phyloP scores from a whole-genome alignment of 192 early-diverging fungal genomes.

The Paraglomus occultum region DNA sequence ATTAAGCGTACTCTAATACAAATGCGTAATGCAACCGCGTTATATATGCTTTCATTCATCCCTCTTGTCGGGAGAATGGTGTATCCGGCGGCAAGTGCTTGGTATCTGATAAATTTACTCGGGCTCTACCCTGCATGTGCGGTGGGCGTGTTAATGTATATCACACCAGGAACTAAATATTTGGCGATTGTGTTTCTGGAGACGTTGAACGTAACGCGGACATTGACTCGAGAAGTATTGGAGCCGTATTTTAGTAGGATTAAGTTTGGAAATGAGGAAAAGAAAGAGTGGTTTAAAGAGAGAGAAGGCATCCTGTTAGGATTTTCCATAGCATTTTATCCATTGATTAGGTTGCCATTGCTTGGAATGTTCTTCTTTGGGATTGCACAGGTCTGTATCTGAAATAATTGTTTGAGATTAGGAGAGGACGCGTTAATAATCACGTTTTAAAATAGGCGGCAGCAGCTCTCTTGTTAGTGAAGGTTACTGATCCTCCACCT shows the following conservation, averaged over 20 bases:
- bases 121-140: slow-evolving; percentile 36
- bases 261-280: slow-evolving; percentile 44
- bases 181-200: slow-evolving; percentile 45
- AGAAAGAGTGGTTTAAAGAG: slow-evolving; percentile 54
- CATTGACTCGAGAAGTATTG: slow-evolving; percentile 56
- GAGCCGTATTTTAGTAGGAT: slow-evolving; percentile 63
- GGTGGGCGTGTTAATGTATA: slow-evolving; percentile 38
- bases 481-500: slow-evolving; percentile 23
- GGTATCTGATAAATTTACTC: slow-evolving; percentile 45
- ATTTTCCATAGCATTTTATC: slow-evolving; percentile 54
- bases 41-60: slow-evolving; percentile 49
- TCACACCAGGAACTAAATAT: slow-evolving; percentile 35
- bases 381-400: slow-evolving; percentile 46
- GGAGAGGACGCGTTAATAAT: neutral
- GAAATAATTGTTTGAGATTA: neutral
- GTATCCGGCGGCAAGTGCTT: slow-evolving; percentile 50
- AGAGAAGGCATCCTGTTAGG: slow-evolving; percentile 57
- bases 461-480: slow-evolving; percentile 24
- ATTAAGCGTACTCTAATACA: slow-evolving; percentile 45
- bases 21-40: slow-evolving; percentile 37
- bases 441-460: neutral
- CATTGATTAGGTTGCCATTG: slow-evolving; percentile 50
- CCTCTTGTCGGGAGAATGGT: slow-evolving; percentile 55
- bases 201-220: slow-evolving; percentile 50
- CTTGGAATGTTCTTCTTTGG: slow-evolving; percentile 55